Evolutionary conservation across 129 eudicot genomes (phyloP).

Genomic region (Logfia minima): DNA sequence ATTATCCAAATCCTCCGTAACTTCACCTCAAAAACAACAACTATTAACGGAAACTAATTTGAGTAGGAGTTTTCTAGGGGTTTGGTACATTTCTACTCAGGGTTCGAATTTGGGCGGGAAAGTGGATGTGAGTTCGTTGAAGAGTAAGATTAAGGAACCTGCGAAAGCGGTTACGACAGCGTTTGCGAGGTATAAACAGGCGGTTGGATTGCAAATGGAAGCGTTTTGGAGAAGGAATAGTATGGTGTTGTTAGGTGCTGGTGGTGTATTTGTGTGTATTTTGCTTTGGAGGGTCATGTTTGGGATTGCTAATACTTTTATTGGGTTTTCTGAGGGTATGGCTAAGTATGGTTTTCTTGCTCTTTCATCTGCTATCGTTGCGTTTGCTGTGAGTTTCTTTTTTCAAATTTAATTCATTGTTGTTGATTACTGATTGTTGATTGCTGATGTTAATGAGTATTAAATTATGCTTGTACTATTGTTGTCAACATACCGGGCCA

Average conservation of each 20-base stretch:
- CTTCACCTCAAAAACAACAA: conserved; percentile 3
- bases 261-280: conserved; percentile 71
- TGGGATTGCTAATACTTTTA: conserved; percentile 80
- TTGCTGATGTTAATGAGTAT: background rate
- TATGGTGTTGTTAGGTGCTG: conserved; percentile 67
- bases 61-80: conserved; percentile 40
- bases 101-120: conserved; percentile 35
- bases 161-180: conserved; percentile 34
- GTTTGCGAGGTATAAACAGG: conserved; percentile 58
- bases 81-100: conserved; percentile 56
- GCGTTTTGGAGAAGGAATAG: conserved; percentile 92
- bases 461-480: background rate
- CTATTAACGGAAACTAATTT: conserved; percentile 24
- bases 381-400: conserved; percentile 78
- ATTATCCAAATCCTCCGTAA: conserved; percentile 19
- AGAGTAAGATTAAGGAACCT: conserved; percentile 58
- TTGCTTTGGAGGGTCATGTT: conserved; percentile 88
- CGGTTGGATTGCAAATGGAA: conserved; percentile 79
- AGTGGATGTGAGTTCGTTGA: conserved; percentile 31
- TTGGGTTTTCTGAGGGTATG: conserved; percentile 96
- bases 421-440: background rate
- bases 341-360: conserved; percentile 99
- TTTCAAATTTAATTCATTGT: background rate
- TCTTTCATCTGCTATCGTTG: conserved; percentile 84
- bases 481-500: background rate